Percentiles rank a stretch among this genome's conserved stretches.
Conservation (phyloP, 2,329 filamentous ascomycete species). For the Paracamarosporium sp. region DNA sequence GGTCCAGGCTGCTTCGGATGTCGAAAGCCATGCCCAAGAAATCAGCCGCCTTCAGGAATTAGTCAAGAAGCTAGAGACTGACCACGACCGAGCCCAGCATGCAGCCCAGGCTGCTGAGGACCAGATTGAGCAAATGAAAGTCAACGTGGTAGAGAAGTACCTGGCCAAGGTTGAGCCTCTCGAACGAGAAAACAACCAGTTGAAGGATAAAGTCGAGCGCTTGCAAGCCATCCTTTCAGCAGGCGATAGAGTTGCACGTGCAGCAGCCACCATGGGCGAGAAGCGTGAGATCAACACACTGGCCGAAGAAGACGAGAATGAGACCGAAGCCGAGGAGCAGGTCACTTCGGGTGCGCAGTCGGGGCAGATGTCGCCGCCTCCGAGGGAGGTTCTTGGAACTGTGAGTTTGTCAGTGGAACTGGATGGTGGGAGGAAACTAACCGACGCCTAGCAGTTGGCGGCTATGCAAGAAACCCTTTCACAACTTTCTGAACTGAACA, state of each 20-base stretch:
- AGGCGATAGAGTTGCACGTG: slow-evolving; percentile 44
- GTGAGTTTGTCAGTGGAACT: slow-evolving; percentile 30
- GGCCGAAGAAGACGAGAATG: slow-evolving; percentile 37
- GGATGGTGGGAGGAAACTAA: slow-evolving; percentile 25
- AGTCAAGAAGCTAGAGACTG: slow-evolving; percentile 18
- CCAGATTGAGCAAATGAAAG: slow-evolving; percentile 44
- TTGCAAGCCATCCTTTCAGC: slow-evolving; percentile 43
- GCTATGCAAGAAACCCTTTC: slow-evolving; percentile 45
- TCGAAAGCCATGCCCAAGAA: slow-evolving; percentile 12
- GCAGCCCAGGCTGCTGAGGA: slow-evolving; percentile 36
- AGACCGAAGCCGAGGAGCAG: slow-evolving; percentile 27
- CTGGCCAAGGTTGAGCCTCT: slow-evolving; percentile 42
- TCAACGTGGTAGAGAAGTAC: slow-evolving; percentile 43
- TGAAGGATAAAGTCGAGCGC: slow-evolving; percentile 42
- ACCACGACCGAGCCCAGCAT: slow-evolving; percentile 11
- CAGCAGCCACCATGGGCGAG: slow-evolving; percentile 42
- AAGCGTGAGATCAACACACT: slow-evolving; percentile 40
- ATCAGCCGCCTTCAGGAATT: slow-evolving; percentile 18
- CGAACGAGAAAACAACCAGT: slow-evolving; percentile 37
- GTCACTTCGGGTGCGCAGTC: slow-evolving; percentile 17
- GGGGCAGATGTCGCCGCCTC: slow-evolving; percentile 12
- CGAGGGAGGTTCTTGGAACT: slow-evolving; percentile 41
- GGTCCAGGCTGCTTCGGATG: slow-evolving; percentile 14
- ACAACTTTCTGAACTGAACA: slow-evolving; percentile 44
- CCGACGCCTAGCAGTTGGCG: slow-evolving; percentile 45